Evolutionary conservation across 2,329 filamentous ascomycete genomes (phyloP), one percentile per base, ranked within the genome.

Genomic region (Lachnellula cervina): DNA sequence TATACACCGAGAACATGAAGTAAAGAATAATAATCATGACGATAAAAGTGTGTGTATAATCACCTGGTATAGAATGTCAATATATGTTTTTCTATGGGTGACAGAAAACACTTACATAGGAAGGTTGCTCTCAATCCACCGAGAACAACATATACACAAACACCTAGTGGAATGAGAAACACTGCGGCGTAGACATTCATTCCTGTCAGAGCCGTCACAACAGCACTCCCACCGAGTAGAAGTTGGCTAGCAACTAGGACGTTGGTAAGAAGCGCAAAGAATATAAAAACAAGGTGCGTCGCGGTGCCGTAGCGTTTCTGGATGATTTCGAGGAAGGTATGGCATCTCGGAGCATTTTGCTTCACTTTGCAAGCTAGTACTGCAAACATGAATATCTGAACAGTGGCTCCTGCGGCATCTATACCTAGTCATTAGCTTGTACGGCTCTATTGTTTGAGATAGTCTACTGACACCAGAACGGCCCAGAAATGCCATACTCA

Each of bases 401-500:
- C 50, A 7, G 50, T 52, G 19, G 50, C 74, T 77, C 9, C 74
- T 76, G 75, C 76, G 77, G 5, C 74, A 74, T 14, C 71, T 76
- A 16, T 77, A 74, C 17, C 28, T 4, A 32, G 28, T 32, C 28
- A 32, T 2, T 11, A 32, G 8, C 9, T 32, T 32, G 4, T 32
- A 45, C 34, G 19, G 38, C 35, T 34, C 44, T 35, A 51, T 37
- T 16, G 19, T 7, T 32, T 35, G 40, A 34, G 9, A 28, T 14
- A 78, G 1, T 32, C 28, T 32, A 32, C 28, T 32, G 9, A 32
- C 28, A 32, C 78, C 78, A 82, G 69, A 86, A 86, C 0, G 83
- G 82, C 2, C 83, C 83, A 2, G 79, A 82, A 34, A 86, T 78
- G 46, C 83, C 82, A 66, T 91, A 92, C 56, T 82, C 77, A 71